Evolutionary conservation across 2,329 filamentous ascomycete species (phyloP).

Genomic region (Fusarium dlaminii): DNA sequence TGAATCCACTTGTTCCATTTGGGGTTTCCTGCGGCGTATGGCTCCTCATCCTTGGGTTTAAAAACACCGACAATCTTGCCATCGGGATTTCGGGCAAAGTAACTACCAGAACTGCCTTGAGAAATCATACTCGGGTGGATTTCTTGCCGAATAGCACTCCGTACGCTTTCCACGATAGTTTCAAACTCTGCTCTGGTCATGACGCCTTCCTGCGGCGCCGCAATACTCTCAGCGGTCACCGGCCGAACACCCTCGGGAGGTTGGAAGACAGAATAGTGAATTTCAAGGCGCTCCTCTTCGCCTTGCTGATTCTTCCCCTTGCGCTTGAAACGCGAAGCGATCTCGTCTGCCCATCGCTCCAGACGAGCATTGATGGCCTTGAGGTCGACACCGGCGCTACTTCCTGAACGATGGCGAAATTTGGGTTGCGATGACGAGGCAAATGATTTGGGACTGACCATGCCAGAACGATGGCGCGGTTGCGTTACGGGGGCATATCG

Average conservation of each 20-base stretch:
- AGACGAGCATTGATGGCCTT: conserved; percentile 97
- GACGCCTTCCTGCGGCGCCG: conserved; percentile 69
- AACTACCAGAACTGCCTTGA: conserved; percentile 96
- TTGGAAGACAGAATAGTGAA: conserved; percentile 97
- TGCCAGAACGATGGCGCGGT: conserved; percentile 68
- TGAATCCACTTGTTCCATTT: conserved; percentile 99
- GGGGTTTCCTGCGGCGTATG: conserved; percentile 94
- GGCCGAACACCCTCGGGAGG: conserved; percentile 88
- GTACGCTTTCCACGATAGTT: conserved; percentile 87
- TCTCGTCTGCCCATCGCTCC: conserved; percentile 97
- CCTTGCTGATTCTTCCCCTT: conserved; percentile 75
- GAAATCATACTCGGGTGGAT: conserved; percentile 96
- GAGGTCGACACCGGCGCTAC: conserved; percentile 93
- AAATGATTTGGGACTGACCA: conserved; percentile 63
- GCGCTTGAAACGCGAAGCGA: conserved; percentile 96
- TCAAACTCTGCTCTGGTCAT: conserved; percentile 88
- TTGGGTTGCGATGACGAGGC: conserved; percentile 49
- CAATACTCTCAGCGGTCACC: conserved; percentile 77
- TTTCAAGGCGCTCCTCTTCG: conserved; percentile 90
- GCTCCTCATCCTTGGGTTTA: conserved; percentile 99
- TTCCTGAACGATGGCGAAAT: conserved; percentile 60
- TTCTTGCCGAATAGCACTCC: conserved; percentile 86
- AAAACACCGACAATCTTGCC: conserved; percentile 98
- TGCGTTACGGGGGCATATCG: conserved; percentile 73
- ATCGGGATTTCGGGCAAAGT: conserved; percentile 91